Conservation (phyloP, 495 filamentous ascomycete genomes). For the Lophiotrema nucula region DNA sequence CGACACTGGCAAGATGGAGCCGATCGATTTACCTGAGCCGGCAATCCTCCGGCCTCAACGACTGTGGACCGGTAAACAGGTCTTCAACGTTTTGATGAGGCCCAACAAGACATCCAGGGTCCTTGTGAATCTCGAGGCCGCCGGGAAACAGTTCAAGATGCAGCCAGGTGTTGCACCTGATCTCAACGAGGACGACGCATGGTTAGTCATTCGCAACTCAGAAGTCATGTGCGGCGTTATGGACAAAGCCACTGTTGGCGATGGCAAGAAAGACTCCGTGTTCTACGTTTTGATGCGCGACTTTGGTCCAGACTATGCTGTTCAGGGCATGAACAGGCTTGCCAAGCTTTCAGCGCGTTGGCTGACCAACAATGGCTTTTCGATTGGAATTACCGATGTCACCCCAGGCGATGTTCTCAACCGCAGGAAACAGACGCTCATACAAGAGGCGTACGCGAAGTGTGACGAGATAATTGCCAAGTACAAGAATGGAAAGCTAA, state of each 20-base stretch:
- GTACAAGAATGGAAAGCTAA: slow-evolving; percentile 72
- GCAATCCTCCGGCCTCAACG: slow-evolving; percentile 79
- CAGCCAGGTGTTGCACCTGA: slow-evolving; percentile 59
- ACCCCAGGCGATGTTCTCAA: slow-evolving; percentile 70
- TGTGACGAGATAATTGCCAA: slow-evolving; percentile 82
- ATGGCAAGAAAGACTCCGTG: slow-evolving; percentile 94
- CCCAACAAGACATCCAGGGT: slow-evolving; percentile 79
- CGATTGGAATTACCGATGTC: slow-evolving; percentile 92
- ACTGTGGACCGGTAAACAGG: slow-evolving; percentile 96
- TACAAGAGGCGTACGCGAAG: slow-evolving; percentile 72
- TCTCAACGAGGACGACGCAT: slow-evolving; percentile 79
- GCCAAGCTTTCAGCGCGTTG: slow-evolving; percentile 86
- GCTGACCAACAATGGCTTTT: slow-evolving; percentile 89
- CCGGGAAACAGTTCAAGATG: slow-evolving; percentile 76
- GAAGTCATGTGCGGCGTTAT: slow-evolving; percentile 98
- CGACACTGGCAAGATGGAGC: slow-evolving; percentile 43
- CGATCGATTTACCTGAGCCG: slow-evolving; percentile 83
- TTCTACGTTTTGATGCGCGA: slow-evolving; percentile 96
- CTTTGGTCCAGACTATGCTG: slow-evolving; percentile 85
- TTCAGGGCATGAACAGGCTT: slow-evolving; percentile 88
- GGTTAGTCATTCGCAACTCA: slow-evolving; percentile 89
- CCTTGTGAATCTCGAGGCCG: slow-evolving; percentile 87
- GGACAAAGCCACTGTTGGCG: slow-evolving; percentile 94
- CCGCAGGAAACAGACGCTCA: slow-evolving; percentile 68
- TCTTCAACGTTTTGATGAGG: slow-evolving; percentile 93